Conservation (phyloP, 2,329 filamentous ascomycete species). For the Neonectria punicea region DNA sequence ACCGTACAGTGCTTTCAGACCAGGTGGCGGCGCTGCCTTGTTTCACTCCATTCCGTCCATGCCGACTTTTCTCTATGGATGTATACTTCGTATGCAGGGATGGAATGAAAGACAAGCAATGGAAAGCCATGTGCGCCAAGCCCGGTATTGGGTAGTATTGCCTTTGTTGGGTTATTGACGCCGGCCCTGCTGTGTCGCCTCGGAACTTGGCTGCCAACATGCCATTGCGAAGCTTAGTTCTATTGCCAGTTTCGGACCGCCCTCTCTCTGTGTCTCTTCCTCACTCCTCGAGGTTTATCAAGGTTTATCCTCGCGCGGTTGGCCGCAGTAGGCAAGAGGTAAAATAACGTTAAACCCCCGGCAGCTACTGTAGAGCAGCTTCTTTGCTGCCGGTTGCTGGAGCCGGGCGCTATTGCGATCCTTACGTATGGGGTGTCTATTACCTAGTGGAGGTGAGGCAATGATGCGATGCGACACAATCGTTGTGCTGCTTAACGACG, state of each 20-base stretch:
- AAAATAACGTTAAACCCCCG: conserved; percentile 13
- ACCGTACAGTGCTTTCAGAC: not conserved
- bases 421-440: not conserved
- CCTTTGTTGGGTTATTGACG: not conserved
- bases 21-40: conserved; percentile 21
- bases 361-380: not conserved
- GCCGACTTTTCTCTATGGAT: not conserved
- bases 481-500: conserved; percentile 2
- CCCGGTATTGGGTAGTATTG: conserved; percentile 1
- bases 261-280: not conserved
- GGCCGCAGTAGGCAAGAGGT: conserved; percentile 13
- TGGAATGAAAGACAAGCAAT: not conserved
- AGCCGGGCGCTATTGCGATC: not conserved
- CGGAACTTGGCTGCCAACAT: not conserved
- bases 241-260: not conserved
- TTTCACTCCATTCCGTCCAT: conserved; percentile 32
- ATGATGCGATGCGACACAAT: conserved; percentile 8
- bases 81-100: not conserved
- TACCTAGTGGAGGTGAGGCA: not conserved
- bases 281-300: not conserved
- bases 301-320: not conserved
- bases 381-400: conserved; percentile 3
- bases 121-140: conserved; percentile 17
- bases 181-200: not conserved
- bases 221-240: not conserved